Base-by-base conservation (phyloP, 2,329 filamentous ascomycete genomes). In the Gnomoniopsis sp. region DNA sequence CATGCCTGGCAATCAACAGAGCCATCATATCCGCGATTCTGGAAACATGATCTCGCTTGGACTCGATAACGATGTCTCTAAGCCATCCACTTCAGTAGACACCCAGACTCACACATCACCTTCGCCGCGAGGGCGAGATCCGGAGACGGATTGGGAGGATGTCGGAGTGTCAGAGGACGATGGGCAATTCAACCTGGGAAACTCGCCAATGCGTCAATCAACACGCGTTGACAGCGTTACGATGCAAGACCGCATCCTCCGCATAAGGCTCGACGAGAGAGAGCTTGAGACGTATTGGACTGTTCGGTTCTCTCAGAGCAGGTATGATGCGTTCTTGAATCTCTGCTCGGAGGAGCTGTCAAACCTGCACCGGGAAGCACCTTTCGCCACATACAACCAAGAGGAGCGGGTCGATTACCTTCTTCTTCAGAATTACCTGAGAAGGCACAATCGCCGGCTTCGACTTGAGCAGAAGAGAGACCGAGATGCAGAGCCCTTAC, bases 281-380 rank as follows among this genome's bases (percentile, higher is more conserved):
- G 76, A 82, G n/a, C 68, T 85, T 2, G 66, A 74, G 10, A 68
- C 66, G 1, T 83, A 80, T 64, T 82, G 82, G 68, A 77, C 75
- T 53, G 75, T 84, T 60, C 68, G 69, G 0, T 73, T 78, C 43
- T 82, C 81, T 0, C 64, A 70, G 0, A 68, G 66, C 1, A 74
- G 80, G 0, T 70, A 72, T 50, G 51, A 68, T 4, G 73, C 74
- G 1, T 64, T 48, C 46, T 48, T 48, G 22, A 23, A 26, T 14
- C 41, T 44, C 17, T 44, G 19, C 41, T 3, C 10, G 4, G 41
- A 44, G 17, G 76, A 83, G 59, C 70, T 82, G 0, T 64, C 67
- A 1, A 67, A 65, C 7, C 67, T 81, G 11, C 38, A 41, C 12
- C 64, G 67, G 6, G 58, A 65, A 2, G 63, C 67, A 7, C 62